phyloP scores from a whole-genome alignment of 441 rosid genomes.

The Mallotus japonicus region DNA sequence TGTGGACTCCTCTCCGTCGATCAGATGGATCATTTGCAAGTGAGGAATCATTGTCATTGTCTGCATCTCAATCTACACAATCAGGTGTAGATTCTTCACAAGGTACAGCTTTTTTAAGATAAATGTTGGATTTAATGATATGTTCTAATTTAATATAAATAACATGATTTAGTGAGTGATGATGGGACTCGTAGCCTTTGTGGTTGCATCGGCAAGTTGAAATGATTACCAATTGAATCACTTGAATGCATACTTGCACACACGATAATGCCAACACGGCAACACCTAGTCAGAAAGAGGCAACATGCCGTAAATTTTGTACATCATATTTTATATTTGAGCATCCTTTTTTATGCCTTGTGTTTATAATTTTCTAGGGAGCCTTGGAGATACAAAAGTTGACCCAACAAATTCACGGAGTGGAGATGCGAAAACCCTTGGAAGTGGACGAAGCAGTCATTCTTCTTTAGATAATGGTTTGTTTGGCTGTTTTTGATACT shows the following conservation, averaged over 20 bases:
- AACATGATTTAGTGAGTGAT: no score
- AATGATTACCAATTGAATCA: background rate
- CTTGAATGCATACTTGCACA: background rate
- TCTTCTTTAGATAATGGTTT: constrained; percentile 47
- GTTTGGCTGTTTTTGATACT: constrained; percentile 21
- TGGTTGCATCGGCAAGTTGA: background rate
- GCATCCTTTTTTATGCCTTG: background rate
- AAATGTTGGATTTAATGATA: background rate
- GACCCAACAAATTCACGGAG: constrained; percentile 31
- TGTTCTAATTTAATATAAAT: background rate
- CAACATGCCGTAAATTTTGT: background rate
- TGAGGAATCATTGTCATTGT: constrained; percentile 49
- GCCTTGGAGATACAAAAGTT: constrained; percentile 32
- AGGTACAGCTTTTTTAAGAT: constrained; percentile 35
- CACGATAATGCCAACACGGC: background rate
- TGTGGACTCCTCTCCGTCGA: constrained; percentile 66
- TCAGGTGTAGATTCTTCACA: constrained; percentile 43
- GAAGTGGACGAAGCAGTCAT: constrained; percentile 34
- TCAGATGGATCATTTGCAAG: constrained; percentile 59
- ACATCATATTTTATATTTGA: background rate
- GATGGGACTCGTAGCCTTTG: no score
- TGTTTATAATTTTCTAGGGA: constrained; percentile 27
- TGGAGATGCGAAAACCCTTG: constrained; percentile 34
- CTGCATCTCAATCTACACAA: constrained; percentile 42
- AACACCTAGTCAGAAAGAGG: background rate